These are phyloP conservation scores for Penicillium subrubescens DNA, from an alignment of 495 filamentous ascomycete species.

Conservation along the genomic window DNA sequence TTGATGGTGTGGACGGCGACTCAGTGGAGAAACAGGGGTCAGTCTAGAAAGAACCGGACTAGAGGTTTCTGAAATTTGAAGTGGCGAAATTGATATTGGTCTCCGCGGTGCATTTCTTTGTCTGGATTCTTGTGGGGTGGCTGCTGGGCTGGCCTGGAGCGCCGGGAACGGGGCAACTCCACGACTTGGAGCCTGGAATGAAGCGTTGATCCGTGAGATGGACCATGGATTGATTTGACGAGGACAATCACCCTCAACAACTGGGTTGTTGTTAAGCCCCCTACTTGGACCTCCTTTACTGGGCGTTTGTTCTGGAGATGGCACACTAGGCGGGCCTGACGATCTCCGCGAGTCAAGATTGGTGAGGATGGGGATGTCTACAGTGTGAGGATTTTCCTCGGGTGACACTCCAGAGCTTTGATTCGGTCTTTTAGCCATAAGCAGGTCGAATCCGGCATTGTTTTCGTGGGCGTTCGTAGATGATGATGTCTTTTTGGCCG, in stretches of 20 bases:
- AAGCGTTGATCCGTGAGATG: constrained; percentile 30
- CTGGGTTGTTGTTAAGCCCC: background rate
- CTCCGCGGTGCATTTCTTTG: background rate
- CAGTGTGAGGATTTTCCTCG: background rate
- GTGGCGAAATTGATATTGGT: background rate
- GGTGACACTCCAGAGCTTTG: background rate
- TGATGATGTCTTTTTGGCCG: constrained; percentile 11
- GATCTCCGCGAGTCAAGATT: background rate
- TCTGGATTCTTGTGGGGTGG: background rate
- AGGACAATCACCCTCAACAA: background rate
- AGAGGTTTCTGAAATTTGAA: background rate
- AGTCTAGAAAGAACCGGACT: constrained; percentile 15
- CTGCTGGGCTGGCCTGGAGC: background rate
- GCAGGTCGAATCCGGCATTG: constrained; percentile 21
- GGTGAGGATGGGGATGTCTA: background rate
- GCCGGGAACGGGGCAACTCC: background rate
- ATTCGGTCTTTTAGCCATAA: constrained; percentile 26
- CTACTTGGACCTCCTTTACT: background rate
- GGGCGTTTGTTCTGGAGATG: background rate
- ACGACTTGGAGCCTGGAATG: constrained; percentile 18
- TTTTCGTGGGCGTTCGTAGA: background rate
- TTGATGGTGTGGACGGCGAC: background rate
- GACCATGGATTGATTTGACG: constrained; percentile 37
- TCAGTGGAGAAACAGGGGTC: constrained; percentile 15
- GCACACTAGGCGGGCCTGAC: background rate